Conservation (phyloP, 768 basidiomycete species). For the Gymnopilus dilepis region DNA sequence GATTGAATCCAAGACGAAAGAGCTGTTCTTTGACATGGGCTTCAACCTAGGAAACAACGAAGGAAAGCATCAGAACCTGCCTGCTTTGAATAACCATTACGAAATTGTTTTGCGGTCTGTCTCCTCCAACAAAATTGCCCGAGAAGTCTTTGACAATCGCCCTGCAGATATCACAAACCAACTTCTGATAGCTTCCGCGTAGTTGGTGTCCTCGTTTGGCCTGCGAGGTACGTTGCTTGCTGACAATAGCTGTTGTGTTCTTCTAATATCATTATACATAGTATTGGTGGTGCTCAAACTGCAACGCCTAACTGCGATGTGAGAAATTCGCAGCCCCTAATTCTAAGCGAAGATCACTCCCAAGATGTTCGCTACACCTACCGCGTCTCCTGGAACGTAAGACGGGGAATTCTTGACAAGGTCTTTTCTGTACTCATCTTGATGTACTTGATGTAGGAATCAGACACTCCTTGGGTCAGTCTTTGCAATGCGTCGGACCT, state of each 20-base stretch:
- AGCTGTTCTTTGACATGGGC: conserved; percentile 90
- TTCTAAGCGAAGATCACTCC: conserved; percentile 61
- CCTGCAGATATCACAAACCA: conserved; percentile 77
- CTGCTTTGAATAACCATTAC: conserved; percentile 92
- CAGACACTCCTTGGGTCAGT: conserved; percentile 81
- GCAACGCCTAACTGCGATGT: conserved; percentile 57
- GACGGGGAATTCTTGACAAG: not conserved
- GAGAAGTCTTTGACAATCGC: conserved; percentile 8
- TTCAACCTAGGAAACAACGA: conserved; percentile 90
- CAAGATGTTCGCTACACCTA: conserved; percentile 87
- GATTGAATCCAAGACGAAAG: conserved; percentile 75
- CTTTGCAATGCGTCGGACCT: not conserved
- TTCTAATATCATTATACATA: conserved; percentile 31
- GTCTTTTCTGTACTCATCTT: not conserved
- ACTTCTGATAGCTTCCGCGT: conserved; percentile 77
- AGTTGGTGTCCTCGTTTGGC: conserved; percentile 92
- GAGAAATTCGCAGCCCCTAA: conserved; percentile 46
- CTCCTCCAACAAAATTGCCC: not conserved
- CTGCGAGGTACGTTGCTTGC: conserved; percentile 41
- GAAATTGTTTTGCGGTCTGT: conserved; percentile 78
- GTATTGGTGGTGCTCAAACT: conserved; percentile 67
- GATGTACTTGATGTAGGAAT: conserved; percentile 57
- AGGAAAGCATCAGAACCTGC: conserved; percentile 55
- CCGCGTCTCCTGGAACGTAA: conserved; percentile 83
- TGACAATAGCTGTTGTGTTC: not conserved